Evolutionary conservation across 2,329 filamentous ascomycete genomes (phyloP).

Genomic region (Trichoderma harzianum): DNA sequence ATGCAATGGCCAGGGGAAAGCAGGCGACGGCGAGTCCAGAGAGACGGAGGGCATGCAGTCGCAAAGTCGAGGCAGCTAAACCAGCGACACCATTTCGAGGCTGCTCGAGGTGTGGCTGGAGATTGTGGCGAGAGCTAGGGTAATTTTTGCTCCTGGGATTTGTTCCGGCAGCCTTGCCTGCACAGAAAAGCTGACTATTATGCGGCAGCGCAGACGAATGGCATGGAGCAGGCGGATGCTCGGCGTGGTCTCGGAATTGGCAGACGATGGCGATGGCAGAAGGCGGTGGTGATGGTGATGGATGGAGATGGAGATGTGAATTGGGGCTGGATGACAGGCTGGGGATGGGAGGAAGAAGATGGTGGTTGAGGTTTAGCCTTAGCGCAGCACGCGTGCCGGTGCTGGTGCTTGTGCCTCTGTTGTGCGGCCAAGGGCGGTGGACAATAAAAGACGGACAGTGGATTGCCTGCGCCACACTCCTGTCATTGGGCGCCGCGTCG

Average conservation of each 20-base stretch:
- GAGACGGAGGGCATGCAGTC: constrained; percentile 8
- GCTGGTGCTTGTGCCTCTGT: neutral
- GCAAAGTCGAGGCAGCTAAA: constrained; percentile 19
- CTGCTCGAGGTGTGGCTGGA: constrained; percentile 41
- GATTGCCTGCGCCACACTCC: constrained; percentile 10
- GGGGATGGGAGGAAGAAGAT: constrained; percentile 18
- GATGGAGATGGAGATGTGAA: constrained; percentile 4
- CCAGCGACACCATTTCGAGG: constrained; percentile 37
- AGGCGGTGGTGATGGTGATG: constrained; percentile 1
- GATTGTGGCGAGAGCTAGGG: constrained; percentile 43
- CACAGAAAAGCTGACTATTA: neutral
- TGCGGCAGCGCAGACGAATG: neutral
- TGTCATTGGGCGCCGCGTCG: constrained; percentile 3
- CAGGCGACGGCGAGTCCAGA: constrained; percentile 10
- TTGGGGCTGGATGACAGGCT: constrained; percentile 16
- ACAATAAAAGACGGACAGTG: constrained; percentile 13
- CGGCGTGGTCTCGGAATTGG: neutral
- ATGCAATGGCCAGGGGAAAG: neutral
- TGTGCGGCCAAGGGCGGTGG: constrained; percentile 10
- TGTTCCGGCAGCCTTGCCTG: neutral
- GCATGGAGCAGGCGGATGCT: constrained; percentile 1
- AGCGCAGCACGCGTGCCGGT: neutral
- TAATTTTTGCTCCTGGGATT: constrained; percentile 21
- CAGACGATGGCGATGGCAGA: constrained; percentile 8
- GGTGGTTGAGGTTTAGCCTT: constrained; percentile 14